These are phyloP conservation scores for Claviceps fusiformis DNA, from an alignment of 2,329 filamentous ascomycete genomes.

Conservation along the genomic window DNA sequence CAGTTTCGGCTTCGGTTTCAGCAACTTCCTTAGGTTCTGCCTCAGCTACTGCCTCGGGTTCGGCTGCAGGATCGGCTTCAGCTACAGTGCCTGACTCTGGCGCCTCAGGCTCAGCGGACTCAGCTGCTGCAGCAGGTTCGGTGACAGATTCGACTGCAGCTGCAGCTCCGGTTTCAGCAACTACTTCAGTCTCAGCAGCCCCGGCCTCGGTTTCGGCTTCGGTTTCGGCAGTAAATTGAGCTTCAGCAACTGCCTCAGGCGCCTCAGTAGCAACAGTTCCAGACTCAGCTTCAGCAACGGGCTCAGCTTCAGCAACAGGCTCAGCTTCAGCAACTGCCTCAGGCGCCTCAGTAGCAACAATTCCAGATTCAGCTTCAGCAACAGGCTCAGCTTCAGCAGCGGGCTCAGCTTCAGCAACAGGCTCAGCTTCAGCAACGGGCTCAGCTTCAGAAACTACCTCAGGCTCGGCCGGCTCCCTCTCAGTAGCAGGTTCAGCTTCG, in stretches of 20 bases:
- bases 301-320: neutral
- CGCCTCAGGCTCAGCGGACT: neutral
- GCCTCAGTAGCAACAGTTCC: neutral
- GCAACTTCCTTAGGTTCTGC: neutral
- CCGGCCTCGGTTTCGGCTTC: neutral
- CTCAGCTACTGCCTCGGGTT: neutral
- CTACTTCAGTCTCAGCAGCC: neutral
- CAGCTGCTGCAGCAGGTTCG: neutral
- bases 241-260: slow-evolving; percentile 1
- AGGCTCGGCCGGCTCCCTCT: neutral
- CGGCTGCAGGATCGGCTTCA: neutral
- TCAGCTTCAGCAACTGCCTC: neutral
- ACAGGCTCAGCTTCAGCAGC: neutral
- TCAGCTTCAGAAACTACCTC: neutral
- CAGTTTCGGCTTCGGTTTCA: neutral
- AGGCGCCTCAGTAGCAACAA: neutral
- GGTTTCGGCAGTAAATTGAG: neutral
- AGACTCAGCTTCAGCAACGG: neutral
- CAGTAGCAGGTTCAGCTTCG: neutral
- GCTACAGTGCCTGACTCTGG: neutral
- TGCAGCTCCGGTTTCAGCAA: neutral
- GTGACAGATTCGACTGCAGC: neutral
- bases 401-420: neutral
- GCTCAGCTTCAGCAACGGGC: neutral
- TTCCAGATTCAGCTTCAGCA: neutral